phyloP scores from a whole-genome alignment of 495 filamentous ascomycete genomes.

The Stereocaulon alpinum region DNA sequence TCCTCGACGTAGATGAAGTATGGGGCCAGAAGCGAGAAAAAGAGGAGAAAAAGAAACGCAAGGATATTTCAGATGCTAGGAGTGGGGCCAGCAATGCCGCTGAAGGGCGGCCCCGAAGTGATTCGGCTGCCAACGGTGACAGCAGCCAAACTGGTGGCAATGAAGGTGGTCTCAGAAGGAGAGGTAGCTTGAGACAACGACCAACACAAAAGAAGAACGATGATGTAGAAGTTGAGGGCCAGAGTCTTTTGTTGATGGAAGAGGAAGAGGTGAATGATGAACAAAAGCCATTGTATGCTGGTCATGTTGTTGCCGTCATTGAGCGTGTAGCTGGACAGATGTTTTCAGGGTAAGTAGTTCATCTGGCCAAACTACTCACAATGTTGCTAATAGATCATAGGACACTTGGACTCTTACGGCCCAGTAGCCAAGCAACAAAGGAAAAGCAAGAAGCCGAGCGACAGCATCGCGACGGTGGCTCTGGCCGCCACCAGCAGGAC shows the following conservation, averaged over 20 bases:
- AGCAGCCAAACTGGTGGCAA: conserved; percentile 47
- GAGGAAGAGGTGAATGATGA: conserved; percentile 99
- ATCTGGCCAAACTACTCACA: background rate
- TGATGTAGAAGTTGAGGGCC: conserved; percentile 96
- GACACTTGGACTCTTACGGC: conserved; percentile 82
- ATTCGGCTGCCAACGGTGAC: conserved; percentile 53
- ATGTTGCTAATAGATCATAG: conserved; percentile 23
- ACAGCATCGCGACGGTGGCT: conserved; percentile 73
- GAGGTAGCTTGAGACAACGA: conserved; percentile 89
- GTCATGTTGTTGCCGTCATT: conserved; percentile 93
- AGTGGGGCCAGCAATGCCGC: conserved; percentile 58
- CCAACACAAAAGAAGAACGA: conserved; percentile 99
- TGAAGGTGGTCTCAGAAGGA: conserved; percentile 76
- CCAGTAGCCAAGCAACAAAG: conserved; percentile 97
- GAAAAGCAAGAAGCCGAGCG: conserved; percentile 98
- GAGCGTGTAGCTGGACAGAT: conserved; percentile 96
- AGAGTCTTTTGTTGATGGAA: conserved; percentile 91
- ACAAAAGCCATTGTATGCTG: conserved; percentile 92
- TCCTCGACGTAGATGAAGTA: conserved; percentile 95
- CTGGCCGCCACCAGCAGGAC: conserved; percentile 65
- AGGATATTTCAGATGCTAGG: conserved; percentile 90
- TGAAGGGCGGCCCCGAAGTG: conserved; percentile 49
- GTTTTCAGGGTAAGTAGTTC: conserved; percentile 67
- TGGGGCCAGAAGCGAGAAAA: conserved; percentile 98
- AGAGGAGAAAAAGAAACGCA: conserved; percentile 99